These are phyloP conservation scores for Penicillium sp. DNA, from an alignment of 2,329 filamentous ascomycete species.

Conservation along the genomic window DNA sequence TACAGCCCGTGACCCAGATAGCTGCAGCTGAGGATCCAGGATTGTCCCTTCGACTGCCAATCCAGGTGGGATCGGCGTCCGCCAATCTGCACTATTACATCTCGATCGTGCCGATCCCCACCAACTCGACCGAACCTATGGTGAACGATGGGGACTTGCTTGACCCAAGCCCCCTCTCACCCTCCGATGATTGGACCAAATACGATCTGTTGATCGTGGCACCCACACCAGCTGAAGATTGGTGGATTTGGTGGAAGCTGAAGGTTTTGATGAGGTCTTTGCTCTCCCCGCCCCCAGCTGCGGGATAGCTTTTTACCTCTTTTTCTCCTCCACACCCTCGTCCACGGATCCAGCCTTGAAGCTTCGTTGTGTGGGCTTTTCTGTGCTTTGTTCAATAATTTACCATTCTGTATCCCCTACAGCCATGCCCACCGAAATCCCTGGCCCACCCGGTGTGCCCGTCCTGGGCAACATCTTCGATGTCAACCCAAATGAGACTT, in stretches of 20 bases:
- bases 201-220: slow-evolving; percentile 22
- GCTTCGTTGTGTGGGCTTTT: too few species aligned
- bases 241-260: slow-evolving; percentile 4
- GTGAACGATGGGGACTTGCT: slow-evolving; percentile 22
- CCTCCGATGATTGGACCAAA: slow-evolving; percentile 8
- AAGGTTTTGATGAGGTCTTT: slow-evolving; percentile 9
- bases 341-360: not conserved
- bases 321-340: not conserved
- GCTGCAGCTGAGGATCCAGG: slow-evolving; percentile 8
- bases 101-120: slow-evolving; percentile 23
- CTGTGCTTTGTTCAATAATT: not conserved
- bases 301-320: not conserved
- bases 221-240: slow-evolving; percentile 18
- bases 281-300: not conserved
- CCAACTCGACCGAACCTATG: slow-evolving; percentile 17
- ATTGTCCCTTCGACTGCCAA: slow-evolving; percentile 13
- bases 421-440: slow-evolving; percentile 50
- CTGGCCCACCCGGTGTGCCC: slow-evolving; percentile 52
- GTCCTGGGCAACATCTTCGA: slow-evolving; percentile 56
- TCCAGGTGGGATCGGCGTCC: slow-evolving; percentile 16
- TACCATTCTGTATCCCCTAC: not conserved
- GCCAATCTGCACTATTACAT: slow-evolving; percentile 28
- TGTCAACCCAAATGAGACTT: slow-evolving; percentile 51
- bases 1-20: slow-evolving; percentile 21
- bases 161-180: slow-evolving; percentile 6